Percentiles rank a stretch among this genome's conserved stretches.
Evolutionary conservation across 768 basidiomycete species (phyloP).

Genomic region (Termitomyces sp.): DNA sequence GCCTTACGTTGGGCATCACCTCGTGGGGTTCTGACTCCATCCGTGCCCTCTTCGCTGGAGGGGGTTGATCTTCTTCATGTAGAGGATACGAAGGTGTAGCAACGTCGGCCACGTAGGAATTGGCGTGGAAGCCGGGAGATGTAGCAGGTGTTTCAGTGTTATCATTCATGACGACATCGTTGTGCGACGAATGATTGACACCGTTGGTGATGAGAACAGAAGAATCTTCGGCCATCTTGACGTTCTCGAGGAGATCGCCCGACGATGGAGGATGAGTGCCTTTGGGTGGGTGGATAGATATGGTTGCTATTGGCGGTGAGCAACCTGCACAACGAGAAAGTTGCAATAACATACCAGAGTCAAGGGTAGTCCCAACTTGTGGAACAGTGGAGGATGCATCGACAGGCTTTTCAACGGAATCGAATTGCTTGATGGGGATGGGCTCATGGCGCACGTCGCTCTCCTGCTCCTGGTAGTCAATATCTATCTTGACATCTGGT

Average conservation of each 20-base stretch:
- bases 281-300: slow-evolving; percentile 36
- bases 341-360: slow-evolving; percentile 41
- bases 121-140: slow-evolving; percentile 31
- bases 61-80: slow-evolving; percentile 58
- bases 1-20: slow-evolving; percentile 69
- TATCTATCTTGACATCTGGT: slow-evolving; percentile 57
- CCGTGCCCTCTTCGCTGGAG: slow-evolving; percentile 79
- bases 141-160: slow-evolving; percentile 30
- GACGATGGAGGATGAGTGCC: slow-evolving; percentile 39
- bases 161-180: slow-evolving; percentile 38
- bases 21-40: slow-evolving; percentile 73
- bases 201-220: slow-evolving; percentile 24
- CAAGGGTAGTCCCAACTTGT: slow-evolving; percentile 36
- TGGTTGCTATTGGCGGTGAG: slow-evolving; percentile 31
- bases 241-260: slow-evolving; percentile 42
- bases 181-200: slow-evolving; percentile 19
- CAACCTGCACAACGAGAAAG: slow-evolving; percentile 15
- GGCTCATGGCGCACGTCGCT: slow-evolving; percentile 64
- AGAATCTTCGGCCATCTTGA: slow-evolving; percentile 49
- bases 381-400: slow-evolving; percentile 39
- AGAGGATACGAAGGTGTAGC: slow-evolving; percentile 28
- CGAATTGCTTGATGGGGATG: slow-evolving; percentile 40
- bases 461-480: slow-evolving; percentile 57
- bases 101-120: slow-evolving; percentile 32
- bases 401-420: slow-evolving; percentile 25